Conservation (phyloP, 352 stramenopile genomes). For the Phytophthora cactorum region DNA sequence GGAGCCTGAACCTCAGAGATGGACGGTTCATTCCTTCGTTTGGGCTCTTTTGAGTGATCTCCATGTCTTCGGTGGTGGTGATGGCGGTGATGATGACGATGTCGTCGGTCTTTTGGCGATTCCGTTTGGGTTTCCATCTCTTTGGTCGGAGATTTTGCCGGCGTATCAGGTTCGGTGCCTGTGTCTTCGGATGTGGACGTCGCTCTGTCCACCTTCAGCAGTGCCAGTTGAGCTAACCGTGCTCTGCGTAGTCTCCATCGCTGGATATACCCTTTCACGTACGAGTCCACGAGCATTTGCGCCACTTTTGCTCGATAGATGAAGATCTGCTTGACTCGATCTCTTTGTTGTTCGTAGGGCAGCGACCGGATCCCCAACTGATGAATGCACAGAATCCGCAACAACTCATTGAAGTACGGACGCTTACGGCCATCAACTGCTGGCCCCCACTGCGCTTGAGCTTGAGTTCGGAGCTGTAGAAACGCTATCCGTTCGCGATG, state of each 20-base stretch:
- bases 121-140: constrained; percentile 36
- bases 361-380: constrained; percentile 81
- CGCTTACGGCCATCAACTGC: constrained; percentile 41
- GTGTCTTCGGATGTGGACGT: constrained; percentile 24
- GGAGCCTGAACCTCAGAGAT: background rate
- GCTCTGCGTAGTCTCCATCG: constrained; percentile 51
- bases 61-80: constrained; percentile 29
- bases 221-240: constrained; percentile 18
- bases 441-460: constrained; percentile 57
- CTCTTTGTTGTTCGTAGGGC: constrained; percentile 81
- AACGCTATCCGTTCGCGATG: constrained; percentile 57
- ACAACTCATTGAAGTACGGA: constrained; percentile 80
- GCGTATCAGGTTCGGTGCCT: background rate
- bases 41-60: constrained; percentile 17
- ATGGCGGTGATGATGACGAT: constrained; percentile 24
- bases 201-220: constrained; percentile 24
- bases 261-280: constrained; percentile 68
- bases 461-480: constrained; percentile 72
- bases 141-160: constrained; percentile 24
- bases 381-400: constrained; percentile 80
- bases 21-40: background rate
- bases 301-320: constrained; percentile 81
- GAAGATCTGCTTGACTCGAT: constrained; percentile 87
- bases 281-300: constrained; percentile 77
- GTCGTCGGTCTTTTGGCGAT: constrained; percentile 7